Base-by-base conservation (phyloP, 2,329 filamentous ascomycete species). In the Aspergillus awamori region DNA sequence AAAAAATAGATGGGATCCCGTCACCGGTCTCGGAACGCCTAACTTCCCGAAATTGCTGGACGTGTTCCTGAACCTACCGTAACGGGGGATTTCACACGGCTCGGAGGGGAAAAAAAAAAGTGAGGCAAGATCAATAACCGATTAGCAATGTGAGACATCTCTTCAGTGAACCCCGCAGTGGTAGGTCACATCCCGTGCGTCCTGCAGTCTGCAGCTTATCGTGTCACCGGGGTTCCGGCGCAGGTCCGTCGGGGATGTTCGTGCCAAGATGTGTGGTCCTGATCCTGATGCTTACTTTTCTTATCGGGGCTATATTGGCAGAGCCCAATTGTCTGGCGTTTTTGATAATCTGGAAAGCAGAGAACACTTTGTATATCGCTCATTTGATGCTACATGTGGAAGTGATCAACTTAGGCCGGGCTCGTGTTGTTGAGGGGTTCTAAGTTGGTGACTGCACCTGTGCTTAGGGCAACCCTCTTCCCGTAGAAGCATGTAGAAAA, bases 31-130 rank as follows among this genome's bases (percentile, higher is more conserved):
- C 13, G 58, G 58, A 20, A 60, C 58, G 2, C 58, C 58, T 0
- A 60, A 60, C 7, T 60, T 45, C 8, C 58, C 58, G 0, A 60
- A 57, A n/a, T 24, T 60, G 58, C 11, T 60, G 36, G 41, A 60
- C 8, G 22, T 60, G 20, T 57, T 55, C 24, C 15, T 60, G 26
- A 49, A 20, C 2, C 26, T 60, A 1, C 58, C 58, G 5, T 60
- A 51, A 51, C 6, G 33, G 51, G 2, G 33, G 26, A 8, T 52
- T 52, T 2, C 1, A 30, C 26, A n/a, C 7, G 1, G n/a, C 10
- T 20, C 17, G 39, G 17, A 20, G 7, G 39, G 7, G 39, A 43
- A 5, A 43, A 17, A 43, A 2, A 43, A 17, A 11, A 11, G 8
- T 45, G 41, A 8, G 6, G 41, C 8, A 24, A 45, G 17, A 45